Conservation (phyloP, 2,329 filamentous ascomycete genomes). For the Trichoderma aggressivum region DNA sequence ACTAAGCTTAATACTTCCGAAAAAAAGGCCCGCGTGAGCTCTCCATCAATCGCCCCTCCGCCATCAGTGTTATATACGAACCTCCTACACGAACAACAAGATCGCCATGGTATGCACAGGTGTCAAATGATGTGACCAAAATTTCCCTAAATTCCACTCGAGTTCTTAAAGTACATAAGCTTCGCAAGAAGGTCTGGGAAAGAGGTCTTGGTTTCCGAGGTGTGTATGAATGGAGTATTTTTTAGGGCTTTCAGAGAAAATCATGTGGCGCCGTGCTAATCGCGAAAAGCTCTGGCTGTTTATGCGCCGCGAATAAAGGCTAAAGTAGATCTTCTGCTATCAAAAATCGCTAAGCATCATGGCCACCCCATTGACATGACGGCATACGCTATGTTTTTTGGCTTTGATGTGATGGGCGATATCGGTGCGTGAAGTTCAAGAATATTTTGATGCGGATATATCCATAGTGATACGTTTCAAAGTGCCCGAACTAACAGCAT, state of each 20-base stretch:
- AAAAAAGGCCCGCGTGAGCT: neutral
- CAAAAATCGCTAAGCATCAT: neutral
- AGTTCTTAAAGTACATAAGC: constrained; percentile 23
- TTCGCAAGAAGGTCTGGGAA: constrained; percentile 6
- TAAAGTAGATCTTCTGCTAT: constrained; percentile 6
- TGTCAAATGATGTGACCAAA: constrained; percentile 30
- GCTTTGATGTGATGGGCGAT: constrained; percentile 42
- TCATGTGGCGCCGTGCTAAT: neutral
- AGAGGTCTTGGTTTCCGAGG: constrained; percentile 9
- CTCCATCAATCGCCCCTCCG: neutral
- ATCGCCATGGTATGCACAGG: constrained; percentile 7
- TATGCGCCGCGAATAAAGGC: neutral
- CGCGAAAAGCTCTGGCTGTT: neutral
- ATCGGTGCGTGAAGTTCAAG: constrained; percentile 25
- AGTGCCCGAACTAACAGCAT: neutral
- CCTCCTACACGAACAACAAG: neutral
- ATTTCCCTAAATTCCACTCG: constrained; percentile 28
- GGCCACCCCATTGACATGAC: constrained; percentile 29
- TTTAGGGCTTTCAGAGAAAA: neutral
- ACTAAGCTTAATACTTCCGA: neutral
- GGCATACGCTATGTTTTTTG: constrained; percentile 35
- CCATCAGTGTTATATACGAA: neutral
- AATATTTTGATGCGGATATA: neutral
- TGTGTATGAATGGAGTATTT: neutral
- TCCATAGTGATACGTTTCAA: neutral